Evolutionary conservation across 2,329 filamentous ascomycete genomes (phyloP).

Genomic region (Aspergillus uvarum): DNA sequence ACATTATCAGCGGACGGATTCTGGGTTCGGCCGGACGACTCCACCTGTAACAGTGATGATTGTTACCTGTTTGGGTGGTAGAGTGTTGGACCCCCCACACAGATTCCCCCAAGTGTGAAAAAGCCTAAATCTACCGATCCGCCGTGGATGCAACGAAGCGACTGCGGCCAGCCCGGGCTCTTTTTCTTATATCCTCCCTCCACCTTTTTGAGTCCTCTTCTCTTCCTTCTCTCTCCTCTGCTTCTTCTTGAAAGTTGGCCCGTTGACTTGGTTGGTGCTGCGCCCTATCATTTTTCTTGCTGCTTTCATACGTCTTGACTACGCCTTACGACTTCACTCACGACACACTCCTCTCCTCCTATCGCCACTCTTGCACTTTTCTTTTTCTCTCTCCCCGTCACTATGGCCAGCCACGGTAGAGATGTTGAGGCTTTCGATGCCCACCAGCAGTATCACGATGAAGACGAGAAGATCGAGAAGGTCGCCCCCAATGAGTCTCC

Average conservation of each 20-base stretch:
- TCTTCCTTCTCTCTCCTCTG: background rate
- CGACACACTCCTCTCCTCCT: background rate
- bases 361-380: background rate
- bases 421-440: background rate
- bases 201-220: background rate
- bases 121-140: background rate
- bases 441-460: background rate
- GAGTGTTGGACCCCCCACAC: background rate
- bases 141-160: background rate
- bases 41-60: background rate
- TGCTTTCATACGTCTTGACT: background rate
- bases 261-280: background rate
- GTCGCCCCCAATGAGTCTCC: constrained; percentile 2
- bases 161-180: background rate
- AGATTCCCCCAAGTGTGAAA: background rate
- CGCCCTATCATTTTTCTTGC: background rate
- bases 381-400: background rate
- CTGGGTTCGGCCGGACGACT: background rate
- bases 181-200: background rate
- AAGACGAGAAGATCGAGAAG: constrained; percentile 11
- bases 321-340: background rate
- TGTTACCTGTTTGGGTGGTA: background rate
- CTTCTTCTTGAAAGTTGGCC: background rate
- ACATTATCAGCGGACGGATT: background rate
- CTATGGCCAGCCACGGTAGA: background rate